Conservation (phyloP, 2,329 filamentous ascomycete genomes). For the Paramyrothecium sp. region DNA sequence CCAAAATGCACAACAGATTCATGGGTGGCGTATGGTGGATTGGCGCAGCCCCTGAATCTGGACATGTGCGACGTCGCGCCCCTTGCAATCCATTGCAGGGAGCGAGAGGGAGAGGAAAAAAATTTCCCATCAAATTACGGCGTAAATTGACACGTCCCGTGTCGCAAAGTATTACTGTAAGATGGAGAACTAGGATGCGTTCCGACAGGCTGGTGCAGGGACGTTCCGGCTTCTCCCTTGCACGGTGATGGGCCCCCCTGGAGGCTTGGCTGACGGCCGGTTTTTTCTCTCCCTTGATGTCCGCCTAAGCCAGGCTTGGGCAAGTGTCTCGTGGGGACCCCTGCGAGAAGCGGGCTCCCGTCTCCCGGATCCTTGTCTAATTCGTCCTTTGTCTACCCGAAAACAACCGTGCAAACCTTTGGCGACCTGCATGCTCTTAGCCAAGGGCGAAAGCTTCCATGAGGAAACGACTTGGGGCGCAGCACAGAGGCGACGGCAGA, state of each 20-base stretch:
- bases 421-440: neutral
- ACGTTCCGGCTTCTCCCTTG: constrained; percentile 29
- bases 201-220: constrained; percentile 26
- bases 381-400: neutral
- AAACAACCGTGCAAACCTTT: neutral
- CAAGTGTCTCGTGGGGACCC: neutral
- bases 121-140: neutral
- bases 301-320: neutral
- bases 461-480: no score
- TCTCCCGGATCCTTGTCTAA: neutral
- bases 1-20: no score
- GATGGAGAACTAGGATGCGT: constrained; percentile 14
- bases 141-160: neutral
- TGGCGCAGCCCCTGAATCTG: no score
- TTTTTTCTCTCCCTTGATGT: constrained; percentile 6
- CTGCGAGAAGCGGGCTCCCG: neutral
- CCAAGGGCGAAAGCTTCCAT: no score
- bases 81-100: neutral
- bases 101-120: neutral
- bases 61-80: no score
- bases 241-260: neutral
- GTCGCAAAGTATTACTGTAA: neutral
- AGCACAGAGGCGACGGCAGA: no score
- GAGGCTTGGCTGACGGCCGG: constrained; percentile 7
- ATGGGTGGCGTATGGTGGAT: no score